phyloP scores from a whole-genome alignment of 2,329 filamentous ascomycete species.

The Colletotrichum siamense region DNA sequence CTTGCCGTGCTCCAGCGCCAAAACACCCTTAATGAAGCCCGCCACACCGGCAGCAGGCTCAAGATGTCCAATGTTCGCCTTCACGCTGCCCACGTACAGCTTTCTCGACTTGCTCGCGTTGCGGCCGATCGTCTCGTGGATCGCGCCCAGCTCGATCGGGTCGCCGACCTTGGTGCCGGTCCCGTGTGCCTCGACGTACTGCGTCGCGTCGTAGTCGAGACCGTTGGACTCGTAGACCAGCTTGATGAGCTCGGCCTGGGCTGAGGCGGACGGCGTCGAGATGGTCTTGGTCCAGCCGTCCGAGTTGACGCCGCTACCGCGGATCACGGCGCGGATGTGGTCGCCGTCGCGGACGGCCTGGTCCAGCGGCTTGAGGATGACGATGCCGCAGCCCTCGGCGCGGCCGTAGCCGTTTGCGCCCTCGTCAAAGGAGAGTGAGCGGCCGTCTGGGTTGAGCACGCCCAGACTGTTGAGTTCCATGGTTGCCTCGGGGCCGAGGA shows the following conservation, averaged over 20 bases:
- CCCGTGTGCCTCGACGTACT: constrained; percentile 12
- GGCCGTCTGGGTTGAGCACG: constrained; percentile 42
- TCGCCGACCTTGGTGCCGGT: constrained; percentile 3
- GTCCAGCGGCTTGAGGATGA: constrained; percentile 48
- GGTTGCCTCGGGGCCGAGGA: background rate
- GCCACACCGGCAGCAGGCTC: background rate
- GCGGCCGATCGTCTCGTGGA: background rate
- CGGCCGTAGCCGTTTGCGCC: background rate
- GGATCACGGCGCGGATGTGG: constrained; percentile 38
- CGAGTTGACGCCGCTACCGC: constrained; percentile 35
- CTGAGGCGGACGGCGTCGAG: constrained; percentile 36
- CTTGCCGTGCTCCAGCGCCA: background rate
- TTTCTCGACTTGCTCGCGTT: background rate
- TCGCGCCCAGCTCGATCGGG: background rate
- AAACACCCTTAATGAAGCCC: background rate
- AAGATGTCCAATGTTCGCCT: constrained; percentile 7
- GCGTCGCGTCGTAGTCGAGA: background rate
- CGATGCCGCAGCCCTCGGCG: constrained; percentile 20
- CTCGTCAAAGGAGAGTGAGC: background rate
- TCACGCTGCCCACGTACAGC: constrained; percentile 19
- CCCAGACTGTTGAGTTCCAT: background rate
- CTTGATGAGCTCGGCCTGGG: background rate
- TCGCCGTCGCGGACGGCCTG: constrained; percentile 49
- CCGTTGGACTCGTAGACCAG: constrained; percentile 6
- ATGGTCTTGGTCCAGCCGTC: constrained; percentile 46